phyloP scores from a whole-genome alignment of 176 grass and related monocot genomes.

The Otatea glauca region DNA sequence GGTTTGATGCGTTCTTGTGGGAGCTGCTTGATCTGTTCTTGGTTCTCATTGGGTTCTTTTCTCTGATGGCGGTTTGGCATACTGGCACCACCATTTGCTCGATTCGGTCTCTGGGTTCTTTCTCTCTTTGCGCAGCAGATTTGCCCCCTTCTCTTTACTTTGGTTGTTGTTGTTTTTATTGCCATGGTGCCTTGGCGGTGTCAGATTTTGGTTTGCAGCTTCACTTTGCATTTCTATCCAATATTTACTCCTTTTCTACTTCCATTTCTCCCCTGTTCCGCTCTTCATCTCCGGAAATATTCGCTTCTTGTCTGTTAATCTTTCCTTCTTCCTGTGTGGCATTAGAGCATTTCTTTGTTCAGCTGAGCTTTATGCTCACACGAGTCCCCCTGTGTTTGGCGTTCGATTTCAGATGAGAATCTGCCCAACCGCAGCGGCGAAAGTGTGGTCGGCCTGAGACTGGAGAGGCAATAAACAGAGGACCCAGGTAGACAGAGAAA shows the following conservation, averaged over 20 bases:
- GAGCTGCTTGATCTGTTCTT: slow-evolving; percentile 35
- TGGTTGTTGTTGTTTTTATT: not conserved
- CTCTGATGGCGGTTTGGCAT: not conserved
- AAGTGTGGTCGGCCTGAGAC: slow-evolving; percentile 40
- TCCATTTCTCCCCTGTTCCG: not conserved
- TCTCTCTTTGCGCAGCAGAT: slow-evolving; percentile 20
- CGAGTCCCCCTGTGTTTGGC: not conserved
- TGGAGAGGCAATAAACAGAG: not conserved
- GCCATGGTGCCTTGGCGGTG: not conserved
- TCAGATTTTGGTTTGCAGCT: slow-evolving; percentile 32
- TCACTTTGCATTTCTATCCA: not conserved
- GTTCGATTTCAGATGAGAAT: slow-evolving; percentile 58
- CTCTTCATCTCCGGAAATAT: not conserved
- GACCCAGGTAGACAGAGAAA: not conserved
- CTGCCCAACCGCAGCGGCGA: slow-evolving; percentile 38
- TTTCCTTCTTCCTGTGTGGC: not conserved
- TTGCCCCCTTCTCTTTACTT: not conserved
- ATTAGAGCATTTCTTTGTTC: not conserved
- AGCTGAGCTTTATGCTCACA: slow-evolving; percentile 6
- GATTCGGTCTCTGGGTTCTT: slow-evolving; percentile 18
- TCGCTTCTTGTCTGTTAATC: not conserved
- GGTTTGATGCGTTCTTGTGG: slow-evolving; percentile 19
- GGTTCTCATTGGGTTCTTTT: not conserved
- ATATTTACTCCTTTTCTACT: not conserved
- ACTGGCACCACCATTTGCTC: slow-evolving; percentile 38